Evolutionary conservation across 768 basidiomycete species (phyloP), one percentile per base, ranked within the genome.

Genomic region (Chalciporus pseudorubinellus): DNA sequence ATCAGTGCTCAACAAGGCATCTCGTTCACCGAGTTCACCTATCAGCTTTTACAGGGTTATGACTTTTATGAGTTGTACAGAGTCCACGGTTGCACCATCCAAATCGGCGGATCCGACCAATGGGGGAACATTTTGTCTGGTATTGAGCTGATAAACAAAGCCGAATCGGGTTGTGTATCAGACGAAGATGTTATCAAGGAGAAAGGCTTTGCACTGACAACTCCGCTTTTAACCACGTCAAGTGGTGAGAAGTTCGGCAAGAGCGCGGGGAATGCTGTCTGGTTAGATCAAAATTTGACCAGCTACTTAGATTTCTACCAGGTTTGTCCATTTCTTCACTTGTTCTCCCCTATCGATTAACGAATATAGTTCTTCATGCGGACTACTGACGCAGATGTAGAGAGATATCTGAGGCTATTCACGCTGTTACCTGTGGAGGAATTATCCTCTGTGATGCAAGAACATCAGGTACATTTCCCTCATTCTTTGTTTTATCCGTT

Each of bases 71-170:
- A 84, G 59, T 77, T 99, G 9, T 72, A 88, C 65, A 75, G 76
- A 56, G 67, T 77, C 19, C 74, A 80, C 46, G 76, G 75, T 4
- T 98, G 95, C 68, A 80, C 81, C 13, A 80, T 97, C 39, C 97
- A 99, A 69, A 72, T 98, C 38, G 97, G 97, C 44, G 97, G 97
- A 10, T 95, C 93, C 0, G 97, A 99, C 68, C 97, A 99, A 68
- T 97, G 94, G 90, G 97, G 97, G 14, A 99, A 99, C 65, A 98
- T 99, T 57, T 72, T 95, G 26, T 89, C 92, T 22, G 97, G 97
- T 19, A 75, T 98, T 29, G 93, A 98, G 50, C 80, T 99, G 50
- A 95, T 98, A 61, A 79, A 82, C 48, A 83, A 72, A 78, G 45
- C 51, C 50, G 57, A 65, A 52, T 54, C 56, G 45, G 21, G 45